Evolutionary conservation across 1,284 basidiomycete species (phyloP), one percentile per base, ranked within the genome.

Genomic region (Singerocomus inundabilis): DNA sequence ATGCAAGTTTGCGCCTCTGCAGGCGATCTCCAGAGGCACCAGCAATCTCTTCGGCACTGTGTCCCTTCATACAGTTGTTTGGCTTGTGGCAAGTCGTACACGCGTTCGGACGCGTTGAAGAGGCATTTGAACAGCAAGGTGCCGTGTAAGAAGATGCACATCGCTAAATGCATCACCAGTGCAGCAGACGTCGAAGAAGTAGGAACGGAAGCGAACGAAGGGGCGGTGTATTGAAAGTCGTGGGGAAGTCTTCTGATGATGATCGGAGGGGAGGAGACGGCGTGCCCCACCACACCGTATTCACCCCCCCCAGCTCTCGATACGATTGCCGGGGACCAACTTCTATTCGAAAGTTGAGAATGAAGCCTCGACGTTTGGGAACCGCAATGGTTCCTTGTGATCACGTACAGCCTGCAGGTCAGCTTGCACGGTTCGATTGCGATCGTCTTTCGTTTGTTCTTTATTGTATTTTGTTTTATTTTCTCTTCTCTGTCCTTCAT

Each of bases 101-200:
- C 67, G 36, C 62, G 66, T 34, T 21, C 45, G 10, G 67, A 68
- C 53, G 67, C 61, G 6, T 49, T 69, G 48, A 68, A 66, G 55
- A 54, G 63, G 51, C 63, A 66, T 45, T 61, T 68, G n/a, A 68
- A 61, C 42, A 54, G 49, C 49, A 67, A 63, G 54, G 55, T 44
- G 1, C 41, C 47, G 21, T 69, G 63, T 53, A 66, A 61, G 54
- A 59, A 21, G 46, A 37, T 25, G 12, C 65, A 66, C 30, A 39
- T 41, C 24, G 36, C 47, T n/a, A 63, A 54, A 40, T 11, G 51
- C 11, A 25, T 45, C 25, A 49, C 39, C n/a, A 21, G 3, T 21
- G n/a, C n/a, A n/a, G 29, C 32, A 41, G 45, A 43, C 48, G 42
- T 29, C 24, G 54, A 55, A 29, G 48, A 53, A 40, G 60, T 9